Percentiles rank a stretch among this genome's conserved stretches.
Conservation (phyloP, 306 rosid genomes). For the Canavalia gladiata region DNA sequence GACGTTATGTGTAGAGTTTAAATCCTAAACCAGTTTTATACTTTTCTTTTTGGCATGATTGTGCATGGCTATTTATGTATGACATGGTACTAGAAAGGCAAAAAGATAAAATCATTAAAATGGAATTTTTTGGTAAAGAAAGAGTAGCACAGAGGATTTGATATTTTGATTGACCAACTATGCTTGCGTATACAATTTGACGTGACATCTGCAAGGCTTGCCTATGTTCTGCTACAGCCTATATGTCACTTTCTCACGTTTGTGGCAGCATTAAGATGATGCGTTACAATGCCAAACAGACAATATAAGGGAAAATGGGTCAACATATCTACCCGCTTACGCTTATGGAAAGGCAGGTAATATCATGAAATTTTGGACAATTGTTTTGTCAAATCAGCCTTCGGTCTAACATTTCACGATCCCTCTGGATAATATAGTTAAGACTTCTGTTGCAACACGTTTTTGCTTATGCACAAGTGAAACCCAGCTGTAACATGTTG, state of each 20-base stretch:
- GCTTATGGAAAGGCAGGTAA: too few species aligned
- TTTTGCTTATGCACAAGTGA: background rate
- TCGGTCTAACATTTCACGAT: background rate
- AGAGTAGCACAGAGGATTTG: background rate
- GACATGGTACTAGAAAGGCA: too few species aligned
- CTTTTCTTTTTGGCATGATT: too few species aligned
- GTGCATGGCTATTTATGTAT: too few species aligned
- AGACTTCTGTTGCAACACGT: background rate
- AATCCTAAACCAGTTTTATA: too few species aligned
- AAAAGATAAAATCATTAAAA: too few species aligned
- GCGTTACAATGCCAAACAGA: background rate
- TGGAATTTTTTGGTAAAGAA: too few species aligned
- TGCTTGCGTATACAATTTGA: background rate
- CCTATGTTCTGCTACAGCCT: background rate
- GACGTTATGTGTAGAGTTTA: too few species aligned
- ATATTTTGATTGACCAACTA: background rate
- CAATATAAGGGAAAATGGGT: background rate
- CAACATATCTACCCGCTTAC: too few species aligned
- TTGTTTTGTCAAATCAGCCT: constrained; percentile 16
- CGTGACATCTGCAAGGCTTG: background rate
- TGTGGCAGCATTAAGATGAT: background rate
- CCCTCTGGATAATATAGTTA: background rate
- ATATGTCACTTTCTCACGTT: background rate
- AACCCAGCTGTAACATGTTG: background rate
- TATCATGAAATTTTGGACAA: constrained; percentile 6